Evolutionary conservation across 2,329 filamentous ascomycete genomes (phyloP).

Genomic region (Ophiosphaerella narmari): DNA sequence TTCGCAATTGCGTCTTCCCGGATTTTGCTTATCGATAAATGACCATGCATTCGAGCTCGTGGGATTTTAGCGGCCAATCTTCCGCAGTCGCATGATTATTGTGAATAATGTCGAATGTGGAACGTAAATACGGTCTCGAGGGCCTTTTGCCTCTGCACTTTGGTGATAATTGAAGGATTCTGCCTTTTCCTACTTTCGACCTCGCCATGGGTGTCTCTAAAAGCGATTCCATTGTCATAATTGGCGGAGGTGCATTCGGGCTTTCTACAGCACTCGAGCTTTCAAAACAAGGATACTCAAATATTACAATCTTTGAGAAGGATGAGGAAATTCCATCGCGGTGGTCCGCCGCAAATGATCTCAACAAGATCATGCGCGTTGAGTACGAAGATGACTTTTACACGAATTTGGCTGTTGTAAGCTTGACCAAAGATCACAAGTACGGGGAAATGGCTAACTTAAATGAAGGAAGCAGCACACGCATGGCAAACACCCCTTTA

Average conservation of each 20-base stretch:
- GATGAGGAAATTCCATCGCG: slow-evolving; percentile 52
- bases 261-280: slow-evolving; percentile 38
- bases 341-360: slow-evolving; percentile 61
- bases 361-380: slow-evolving; percentile 66
- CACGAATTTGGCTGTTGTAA: slow-evolving; percentile 58
- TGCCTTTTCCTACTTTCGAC: not conserved
- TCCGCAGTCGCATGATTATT: not conserved
- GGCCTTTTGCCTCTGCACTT: not conserved
- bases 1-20: not conserved
- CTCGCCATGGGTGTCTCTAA: slow-evolving; percentile 25
- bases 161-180: not conserved
- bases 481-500: slow-evolving; percentile 61
- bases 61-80: not conserved
- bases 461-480: slow-evolving; percentile 53
- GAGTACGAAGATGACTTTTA: slow-evolving; percentile 65
- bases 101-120: too few relatives aligned
- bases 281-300: slow-evolving; percentile 32
- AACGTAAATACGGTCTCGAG: too few relatives aligned
- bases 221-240: slow-evolving; percentile 29
- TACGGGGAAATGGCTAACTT: not conserved
- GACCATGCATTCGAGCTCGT: too few relatives aligned
- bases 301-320: slow-evolving; percentile 38
- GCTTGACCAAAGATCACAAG: slow-evolving; percentile 7
- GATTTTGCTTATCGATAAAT: not conserved
- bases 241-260: slow-evolving; percentile 39